Percentiles rank a stretch among this genome's conserved stretches.
Evolutionary conservation across 257 asterid genomes (phyloP).

Genomic region (Eucommia ulmoides): DNA sequence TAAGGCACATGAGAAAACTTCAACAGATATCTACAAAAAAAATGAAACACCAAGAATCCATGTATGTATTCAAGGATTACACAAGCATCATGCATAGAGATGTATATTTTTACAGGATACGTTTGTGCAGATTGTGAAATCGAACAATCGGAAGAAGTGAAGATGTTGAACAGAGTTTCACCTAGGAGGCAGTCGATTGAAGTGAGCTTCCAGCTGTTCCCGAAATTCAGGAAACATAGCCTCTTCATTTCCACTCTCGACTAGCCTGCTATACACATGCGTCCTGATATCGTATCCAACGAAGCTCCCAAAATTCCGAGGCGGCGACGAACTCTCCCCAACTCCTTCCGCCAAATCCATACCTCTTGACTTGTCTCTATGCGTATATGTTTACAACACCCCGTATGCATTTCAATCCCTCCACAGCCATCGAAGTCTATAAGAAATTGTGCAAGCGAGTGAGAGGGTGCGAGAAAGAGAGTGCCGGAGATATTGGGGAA

Average conservation of each 20-base stretch:
- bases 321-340: slow-evolving; percentile 93
- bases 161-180: background rate
- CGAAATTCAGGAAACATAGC: slow-evolving; percentile 48
- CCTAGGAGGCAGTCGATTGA: slow-evolving; percentile 84
- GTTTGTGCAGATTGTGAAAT: background rate
- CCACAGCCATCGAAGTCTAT: no score
- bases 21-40: no score
- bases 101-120: background rate
- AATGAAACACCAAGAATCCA: background rate
- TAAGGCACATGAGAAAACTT: background rate
- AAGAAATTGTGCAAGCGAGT: no score
- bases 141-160: slow-evolving; percentile 3
- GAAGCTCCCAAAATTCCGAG: slow-evolving; percentile 55
- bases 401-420: no score
- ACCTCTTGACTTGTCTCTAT: no score
- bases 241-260: slow-evolving; percentile 57
- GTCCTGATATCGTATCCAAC: slow-evolving; percentile 42
- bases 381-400: no score
- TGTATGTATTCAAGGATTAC: background rate
- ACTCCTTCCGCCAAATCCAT: slow-evolving; percentile 87
- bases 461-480: no score
- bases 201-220: slow-evolving; percentile 69
- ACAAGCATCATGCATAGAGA: slow-evolving; percentile 1
- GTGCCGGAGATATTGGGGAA: no score
- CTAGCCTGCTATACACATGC: slow-evolving; percentile 58